Conservation (phyloP, 2,329 filamentous ascomycete genomes). For the Cyphellophora attinorum region DNA sequence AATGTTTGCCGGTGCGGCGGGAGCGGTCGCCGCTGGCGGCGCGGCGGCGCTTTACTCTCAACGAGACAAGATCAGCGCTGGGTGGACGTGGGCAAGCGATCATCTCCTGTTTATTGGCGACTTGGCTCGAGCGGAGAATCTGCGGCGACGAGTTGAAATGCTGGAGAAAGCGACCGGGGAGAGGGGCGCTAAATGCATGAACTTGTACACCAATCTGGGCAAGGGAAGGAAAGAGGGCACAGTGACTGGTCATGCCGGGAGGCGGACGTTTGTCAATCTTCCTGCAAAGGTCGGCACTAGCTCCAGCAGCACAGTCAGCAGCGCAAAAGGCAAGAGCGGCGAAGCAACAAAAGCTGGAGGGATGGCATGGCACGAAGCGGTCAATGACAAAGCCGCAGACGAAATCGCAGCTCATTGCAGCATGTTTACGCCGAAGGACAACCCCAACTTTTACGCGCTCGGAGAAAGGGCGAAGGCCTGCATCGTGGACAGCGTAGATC, state of each 20-base stretch:
- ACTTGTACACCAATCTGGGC: slow-evolving; percentile 80
- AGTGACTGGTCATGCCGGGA: slow-evolving; percentile 33
- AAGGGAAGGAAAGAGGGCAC: slow-evolving; percentile 46
- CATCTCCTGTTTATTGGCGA: slow-evolving; percentile 93
- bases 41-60: slow-evolving; percentile 80
- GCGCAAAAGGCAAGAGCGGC: slow-evolving; percentile 11
- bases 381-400: slow-evolving; percentile 71
- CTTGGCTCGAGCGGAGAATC: slow-evolving; percentile 71
- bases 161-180: slow-evolving; percentile 49
- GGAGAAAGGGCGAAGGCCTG: slow-evolving; percentile 27
- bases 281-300: slow-evolving; percentile 32
- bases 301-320: slow-evolving; percentile 16
- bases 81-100: slow-evolving; percentile 73
- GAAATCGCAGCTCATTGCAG: slow-evolving; percentile 69
- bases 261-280: slow-evolving; percentile 83
- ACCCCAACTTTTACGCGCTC: slow-evolving; percentile 33
- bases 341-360: slow-evolving; percentile 24
- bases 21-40: slow-evolving; percentile 70
- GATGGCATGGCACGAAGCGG: slow-evolving; percentile 56
- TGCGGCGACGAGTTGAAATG: slow-evolving; percentile 62
- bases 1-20: slow-evolving; percentile 72
- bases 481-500: slow-evolving; percentile 27
- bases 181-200: slow-evolving; percentile 48
- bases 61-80: slow-evolving; percentile 66
- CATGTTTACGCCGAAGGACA: slow-evolving; percentile 36